Evolutionary conservation across 345 rosid species (phyloP).

Genomic region (Brassica napus): DNA sequence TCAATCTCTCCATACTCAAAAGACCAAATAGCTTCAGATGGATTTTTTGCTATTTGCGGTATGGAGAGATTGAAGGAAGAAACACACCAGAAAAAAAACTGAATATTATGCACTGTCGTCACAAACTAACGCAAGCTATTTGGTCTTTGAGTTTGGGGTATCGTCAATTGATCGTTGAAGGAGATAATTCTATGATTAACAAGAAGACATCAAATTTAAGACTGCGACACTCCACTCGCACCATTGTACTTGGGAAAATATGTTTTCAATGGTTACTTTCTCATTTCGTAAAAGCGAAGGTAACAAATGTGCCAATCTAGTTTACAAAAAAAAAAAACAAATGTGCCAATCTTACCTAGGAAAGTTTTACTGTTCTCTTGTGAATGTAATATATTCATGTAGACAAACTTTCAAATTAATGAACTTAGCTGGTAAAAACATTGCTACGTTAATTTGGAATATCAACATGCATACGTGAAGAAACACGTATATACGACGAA

Average conservation of each 20-base stretch:
- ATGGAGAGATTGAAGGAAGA: not conserved
- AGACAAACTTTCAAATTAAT: not conserved
- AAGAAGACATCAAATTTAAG: not conserved
- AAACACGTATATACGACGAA: not conserved
- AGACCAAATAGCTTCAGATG: too few relatives aligned
- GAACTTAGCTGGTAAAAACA: not conserved
- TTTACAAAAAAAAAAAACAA: not conserved
- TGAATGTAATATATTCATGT: not conserved
- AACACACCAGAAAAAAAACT: not conserved
- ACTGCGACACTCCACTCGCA: not conserved
- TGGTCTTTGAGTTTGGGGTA: not conserved
- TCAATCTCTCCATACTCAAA: not conserved
- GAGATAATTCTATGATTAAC: not conserved
- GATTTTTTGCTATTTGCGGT: not conserved
- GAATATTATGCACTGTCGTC: not conserved
- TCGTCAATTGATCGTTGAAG: not conserved
- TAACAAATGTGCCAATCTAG: not conserved
- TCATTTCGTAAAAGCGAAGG: not conserved
- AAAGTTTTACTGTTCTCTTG: not conserved
- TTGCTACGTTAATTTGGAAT: not conserved
- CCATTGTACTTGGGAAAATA: not conserved
- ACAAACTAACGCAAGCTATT: not conserved
- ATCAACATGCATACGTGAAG: conserved; percentile 5
- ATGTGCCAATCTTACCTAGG: not conserved
- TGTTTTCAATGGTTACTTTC: not conserved